These are phyloP conservation scores for Neocatenulostroma microsporum DNA, from an alignment of 2,329 filamentous ascomycete species.

Conservation along the genomic window DNA sequence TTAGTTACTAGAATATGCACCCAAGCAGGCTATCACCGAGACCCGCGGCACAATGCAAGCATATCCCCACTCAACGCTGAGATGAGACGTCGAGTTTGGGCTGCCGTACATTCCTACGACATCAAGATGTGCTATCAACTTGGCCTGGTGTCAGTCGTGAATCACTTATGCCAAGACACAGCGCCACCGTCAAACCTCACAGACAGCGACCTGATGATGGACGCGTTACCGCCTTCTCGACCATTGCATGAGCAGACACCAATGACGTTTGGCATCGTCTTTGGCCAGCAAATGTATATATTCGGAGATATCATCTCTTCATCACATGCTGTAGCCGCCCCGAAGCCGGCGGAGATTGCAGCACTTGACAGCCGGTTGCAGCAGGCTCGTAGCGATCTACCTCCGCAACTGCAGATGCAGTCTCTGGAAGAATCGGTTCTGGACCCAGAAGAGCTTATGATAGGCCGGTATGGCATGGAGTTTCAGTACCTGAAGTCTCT, in stretches of 20 bases:
- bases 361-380: not conserved
- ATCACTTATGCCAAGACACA: not conserved
- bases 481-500: not conserved
- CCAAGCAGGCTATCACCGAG: conserved; percentile 3
- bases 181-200: conserved; percentile 1
- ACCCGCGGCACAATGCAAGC: not conserved
- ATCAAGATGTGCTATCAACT: conserved; percentile 7
- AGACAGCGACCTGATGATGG: not conserved
- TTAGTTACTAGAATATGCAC: not conserved
- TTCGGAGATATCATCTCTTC: conserved; percentile 4
- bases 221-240: conserved; percentile 1
- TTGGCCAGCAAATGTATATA: not conserved
- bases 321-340: not conserved
- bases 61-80: not conserved
- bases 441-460: not conserved
- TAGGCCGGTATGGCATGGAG: conserved; percentile 3
- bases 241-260: conserved; percentile 1
- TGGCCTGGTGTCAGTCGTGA: conserved; percentile 2
- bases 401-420: conserved; percentile 1
- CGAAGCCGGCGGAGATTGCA: not conserved
- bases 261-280: not conserved
- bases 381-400: conserved; percentile 3
- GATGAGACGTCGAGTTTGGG: conserved; percentile 3
- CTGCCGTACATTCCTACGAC: conserved; percentile 1
- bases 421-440: conserved; percentile 3